Evolutionary conservation across 495 filamentous ascomycete genomes (phyloP).

Genomic region (Aspergillus baeticus): DNA sequence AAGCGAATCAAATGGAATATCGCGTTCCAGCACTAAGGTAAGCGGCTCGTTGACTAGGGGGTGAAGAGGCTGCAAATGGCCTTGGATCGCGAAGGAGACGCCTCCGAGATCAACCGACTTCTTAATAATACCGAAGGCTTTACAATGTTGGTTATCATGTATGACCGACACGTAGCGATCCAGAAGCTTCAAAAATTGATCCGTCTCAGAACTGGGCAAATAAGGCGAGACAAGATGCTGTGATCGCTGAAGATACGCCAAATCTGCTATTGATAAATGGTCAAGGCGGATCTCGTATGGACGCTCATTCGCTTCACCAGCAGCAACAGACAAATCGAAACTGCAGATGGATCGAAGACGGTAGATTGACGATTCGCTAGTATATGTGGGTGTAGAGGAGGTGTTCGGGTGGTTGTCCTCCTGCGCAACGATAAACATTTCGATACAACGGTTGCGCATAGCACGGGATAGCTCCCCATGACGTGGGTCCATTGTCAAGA

Average conservation of each 20-base stretch:
- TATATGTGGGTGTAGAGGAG: conserved; percentile 35
- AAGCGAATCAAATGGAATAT: conserved; percentile 24
- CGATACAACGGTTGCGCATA: conserved; percentile 93
- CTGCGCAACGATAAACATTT: conserved; percentile 68
- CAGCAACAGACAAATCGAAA: conserved; percentile 19
- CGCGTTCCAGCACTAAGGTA: conserved; percentile 27
- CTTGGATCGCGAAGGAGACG: conserved; percentile 29
- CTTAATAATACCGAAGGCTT: conserved; percentile 26
- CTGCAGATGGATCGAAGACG: conserved; percentile 49
- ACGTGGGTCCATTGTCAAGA: conserved; percentile 89
- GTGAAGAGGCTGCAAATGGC: conserved; percentile 39
- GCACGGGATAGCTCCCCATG: conserved; percentile 94
- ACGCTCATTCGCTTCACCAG: conserved; percentile 20
- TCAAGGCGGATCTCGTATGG: conserved; percentile 47
- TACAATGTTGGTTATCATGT: conserved; percentile 41
- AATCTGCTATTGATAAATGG: conserved; percentile 54
- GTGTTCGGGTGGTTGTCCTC: conserved; percentile 22
- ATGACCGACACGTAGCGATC: conserved; percentile 33
- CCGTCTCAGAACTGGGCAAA: conserved; percentile 17
- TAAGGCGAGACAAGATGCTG: conserved; percentile 20
- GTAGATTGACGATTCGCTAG: conserved; percentile 49
- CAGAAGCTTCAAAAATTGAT: conserved; percentile 22
- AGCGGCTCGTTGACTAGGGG: conserved; percentile 46
- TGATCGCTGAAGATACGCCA: conserved; percentile 44
- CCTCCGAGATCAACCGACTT: conserved; percentile 28